Base-by-base conservation (phyloP, 192 early-diverging fungal genomes). In the Chytriomyces hyalinus region DNA sequence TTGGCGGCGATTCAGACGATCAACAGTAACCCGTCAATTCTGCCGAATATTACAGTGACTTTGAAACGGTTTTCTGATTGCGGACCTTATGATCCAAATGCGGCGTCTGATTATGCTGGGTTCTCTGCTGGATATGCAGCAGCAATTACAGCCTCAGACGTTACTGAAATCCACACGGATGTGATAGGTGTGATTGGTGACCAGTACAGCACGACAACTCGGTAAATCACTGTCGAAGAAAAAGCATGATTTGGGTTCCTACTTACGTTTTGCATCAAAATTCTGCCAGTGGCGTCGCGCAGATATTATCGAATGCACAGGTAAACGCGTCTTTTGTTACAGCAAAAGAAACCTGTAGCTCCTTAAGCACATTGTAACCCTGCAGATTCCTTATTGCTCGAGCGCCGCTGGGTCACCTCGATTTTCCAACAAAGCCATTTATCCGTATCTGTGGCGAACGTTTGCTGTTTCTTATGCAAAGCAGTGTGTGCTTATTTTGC, bases 151-250 rank as follows among this genome's bases (percentile, higher is more conserved):
- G 49, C 49, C 8, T 24, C 13, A 3, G 69, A 70, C 50, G 57
- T 70, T 8, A 49, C 9, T 15, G 50, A 70, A 49, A 59, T 15
- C 9, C 17, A 70, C 43, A 68, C 67, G 24, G 69, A 70, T 57
- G 69, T 70, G 15, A 53, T 70, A 51, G 69, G 69, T 15, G 53
- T 70, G n/a, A 8, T 70, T 70, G 69, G 50, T 15, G 20, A 48
- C n/a, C n/a, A 70, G 53, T 70, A 70, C 57, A 49, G 44, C 20
- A 53, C 49, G 28, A 43, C 69, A 4, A 36, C 36, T 36, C 36
- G 36, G 36, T 36, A 36, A 36, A 36, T 36, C 36, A 36, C 36
- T 3, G 36, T 36, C 4, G 36, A 0, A 36, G 36, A 4, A 36
- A 3, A 4, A 36, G 24, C 24, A 36, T 36, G 36, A 36, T 36